A percentile compares a stretch with the other conserved stretches of the same genome.
Evolutionary conservation across 169 alveolate species (phyloP).

Genomic region (Eimeria necatrix): DNA sequence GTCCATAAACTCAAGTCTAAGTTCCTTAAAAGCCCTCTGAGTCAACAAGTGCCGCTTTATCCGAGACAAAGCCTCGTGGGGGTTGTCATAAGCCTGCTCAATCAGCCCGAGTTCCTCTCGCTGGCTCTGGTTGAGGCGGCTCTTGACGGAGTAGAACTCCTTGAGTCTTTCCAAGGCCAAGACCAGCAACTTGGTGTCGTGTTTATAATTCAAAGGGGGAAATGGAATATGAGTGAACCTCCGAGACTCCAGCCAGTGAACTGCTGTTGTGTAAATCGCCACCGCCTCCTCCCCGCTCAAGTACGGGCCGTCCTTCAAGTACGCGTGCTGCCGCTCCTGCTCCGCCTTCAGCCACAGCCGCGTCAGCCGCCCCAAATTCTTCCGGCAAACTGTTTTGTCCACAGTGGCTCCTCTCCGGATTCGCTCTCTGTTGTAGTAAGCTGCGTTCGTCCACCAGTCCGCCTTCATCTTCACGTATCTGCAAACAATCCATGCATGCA

Average conservation of each 20-base stretch:
- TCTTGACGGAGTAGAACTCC: conserved; percentile 97
- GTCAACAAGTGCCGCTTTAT: conserved; percentile 99
- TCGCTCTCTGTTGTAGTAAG: conserved; percentile 99
- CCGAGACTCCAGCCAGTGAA: conserved; percentile 99
- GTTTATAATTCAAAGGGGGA: conserved; percentile 99
- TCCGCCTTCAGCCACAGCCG: conserved; percentile 98
- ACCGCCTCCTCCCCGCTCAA: conserved; percentile 99
- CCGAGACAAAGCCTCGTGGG: conserved; percentile 99
- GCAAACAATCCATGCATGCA: not conserved
- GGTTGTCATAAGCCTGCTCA: conserved; percentile 99
- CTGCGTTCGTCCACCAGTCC: conserved; percentile 99
- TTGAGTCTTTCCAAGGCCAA: conserved; percentile 99
- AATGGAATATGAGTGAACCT: conserved; percentile 99
- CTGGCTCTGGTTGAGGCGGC: conserved; percentile 98
- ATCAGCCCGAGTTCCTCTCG: conserved; percentile 99
- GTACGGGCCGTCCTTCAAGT: conserved; percentile 99
- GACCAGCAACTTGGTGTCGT: conserved; percentile 99
- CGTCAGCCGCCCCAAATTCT: conserved; percentile 99
- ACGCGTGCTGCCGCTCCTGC: conserved; percentile 97
- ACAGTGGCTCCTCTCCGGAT: conserved; percentile 99
- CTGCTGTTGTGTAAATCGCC: conserved; percentile 99
- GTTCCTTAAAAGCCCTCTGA: conserved; percentile 99
- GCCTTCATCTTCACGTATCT: conserved; percentile 99
- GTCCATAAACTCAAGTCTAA: conserved; percentile 99
- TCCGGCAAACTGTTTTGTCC: conserved; percentile 99